Evolutionary conservation across 441 rosid genomes (phyloP).

Genomic region (Arabidopsis hybrid): DNA sequence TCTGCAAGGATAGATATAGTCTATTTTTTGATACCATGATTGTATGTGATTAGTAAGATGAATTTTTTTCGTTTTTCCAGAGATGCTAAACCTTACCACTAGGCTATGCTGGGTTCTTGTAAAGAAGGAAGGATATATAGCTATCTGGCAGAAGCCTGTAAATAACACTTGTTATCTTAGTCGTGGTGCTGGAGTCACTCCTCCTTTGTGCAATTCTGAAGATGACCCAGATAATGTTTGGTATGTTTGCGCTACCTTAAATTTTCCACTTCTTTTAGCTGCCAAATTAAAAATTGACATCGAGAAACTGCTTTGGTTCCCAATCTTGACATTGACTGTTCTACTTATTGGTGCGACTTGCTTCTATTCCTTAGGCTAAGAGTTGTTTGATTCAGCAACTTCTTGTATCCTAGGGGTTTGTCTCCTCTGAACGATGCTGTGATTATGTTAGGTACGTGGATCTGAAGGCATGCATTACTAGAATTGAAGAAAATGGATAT

Average conservation of each 20-base stretch:
- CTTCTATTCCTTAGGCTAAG: slow-evolving; percentile 29
- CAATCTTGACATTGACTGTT: slow-evolving; percentile 10
- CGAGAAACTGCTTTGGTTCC: slow-evolving; percentile 1
- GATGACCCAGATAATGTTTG: slow-evolving; percentile 95
- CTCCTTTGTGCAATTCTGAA: slow-evolving; percentile 78
- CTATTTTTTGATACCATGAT: background rate
- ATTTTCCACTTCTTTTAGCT: slow-evolving; percentile 9
- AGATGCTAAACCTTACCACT: slow-evolving; percentile 89
- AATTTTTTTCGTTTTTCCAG: slow-evolving; percentile 51
- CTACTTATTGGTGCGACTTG: slow-evolving; percentile 4
- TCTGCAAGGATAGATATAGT: slow-evolving; percentile 16
- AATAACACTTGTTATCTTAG: slow-evolving; percentile 86
- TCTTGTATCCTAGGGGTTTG: slow-evolving; percentile 29
- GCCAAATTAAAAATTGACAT: background rate
- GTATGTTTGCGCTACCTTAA: slow-evolving; percentile 49
- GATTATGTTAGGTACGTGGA: slow-evolving; percentile 72
- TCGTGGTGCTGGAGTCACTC: slow-evolving; percentile 69
- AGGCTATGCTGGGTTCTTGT: slow-evolving; percentile 96
- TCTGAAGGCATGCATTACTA: slow-evolving; percentile 87
- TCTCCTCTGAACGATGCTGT: slow-evolving; percentile 20
- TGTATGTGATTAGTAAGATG: slow-evolving; percentile 28
- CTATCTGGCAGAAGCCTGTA: slow-evolving; percentile 90
- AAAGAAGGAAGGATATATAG: slow-evolving; percentile 96
- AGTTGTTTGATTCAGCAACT: background rate
- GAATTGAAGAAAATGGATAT: slow-evolving; percentile 84